Conservation (phyloP, 495 filamentous ascomycete species). For the Astrocystis sublimbata region DNA sequence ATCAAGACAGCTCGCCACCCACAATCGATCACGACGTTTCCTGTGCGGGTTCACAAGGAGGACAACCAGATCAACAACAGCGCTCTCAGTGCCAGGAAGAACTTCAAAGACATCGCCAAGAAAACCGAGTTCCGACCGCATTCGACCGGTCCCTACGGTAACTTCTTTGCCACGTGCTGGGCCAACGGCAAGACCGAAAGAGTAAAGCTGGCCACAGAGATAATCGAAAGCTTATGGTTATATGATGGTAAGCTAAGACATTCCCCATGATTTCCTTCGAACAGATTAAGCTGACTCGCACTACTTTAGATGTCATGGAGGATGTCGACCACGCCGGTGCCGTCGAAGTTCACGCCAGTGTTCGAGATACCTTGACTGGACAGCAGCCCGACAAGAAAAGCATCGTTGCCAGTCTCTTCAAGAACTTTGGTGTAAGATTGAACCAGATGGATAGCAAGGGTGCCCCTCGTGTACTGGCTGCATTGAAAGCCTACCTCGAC, state of each 20-base stretch:
- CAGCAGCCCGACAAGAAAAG: constrained; percentile 14
- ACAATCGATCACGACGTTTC: constrained; percentile 15
- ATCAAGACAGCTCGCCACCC: constrained; percentile 14
- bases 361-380: constrained; percentile 11
- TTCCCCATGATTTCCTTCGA: background rate
- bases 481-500: constrained; percentile 18
- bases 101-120: constrained; percentile 15
- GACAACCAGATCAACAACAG: constrained; percentile 18
- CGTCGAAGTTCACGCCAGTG: constrained; percentile 16
- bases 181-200: constrained; percentile 18
- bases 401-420: constrained; percentile 8
- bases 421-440: constrained; percentile 13
- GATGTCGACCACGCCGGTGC: constrained; percentile 19
- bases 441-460: constrained; percentile 19
- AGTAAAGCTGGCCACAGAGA: constrained; percentile 21
- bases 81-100: constrained; percentile 17
- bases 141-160: constrained; percentile 15
- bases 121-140: constrained; percentile 14
- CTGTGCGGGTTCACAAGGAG: constrained; percentile 20
- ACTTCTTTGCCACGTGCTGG: constrained; percentile 20
- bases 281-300: background rate
- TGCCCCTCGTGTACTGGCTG: constrained; percentile 11
- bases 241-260: constrained; percentile 16
- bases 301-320: constrained; percentile 17
- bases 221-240: constrained; percentile 21